A percentile compares a stretch with the other conserved stretches of the same genome.
Conservation (phyloP, 306 rosid species). For the Crotalaria pallida region DNA sequence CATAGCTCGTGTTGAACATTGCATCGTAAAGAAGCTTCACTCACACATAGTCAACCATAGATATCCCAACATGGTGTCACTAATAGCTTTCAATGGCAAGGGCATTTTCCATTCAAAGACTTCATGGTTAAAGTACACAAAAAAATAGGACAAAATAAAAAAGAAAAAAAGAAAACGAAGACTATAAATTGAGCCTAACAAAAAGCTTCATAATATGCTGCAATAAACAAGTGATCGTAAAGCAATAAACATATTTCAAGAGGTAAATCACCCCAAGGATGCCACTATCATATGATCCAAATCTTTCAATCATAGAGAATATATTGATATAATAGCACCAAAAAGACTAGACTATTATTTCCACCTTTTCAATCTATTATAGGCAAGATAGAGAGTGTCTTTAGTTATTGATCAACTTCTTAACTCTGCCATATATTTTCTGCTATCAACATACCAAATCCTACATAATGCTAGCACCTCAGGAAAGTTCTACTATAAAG, state of each 20-base stretch:
- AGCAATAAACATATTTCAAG: background rate
- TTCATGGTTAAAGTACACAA: background rate
- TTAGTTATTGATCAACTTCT: background rate
- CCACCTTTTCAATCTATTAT: background rate
- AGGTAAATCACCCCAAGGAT: background rate
- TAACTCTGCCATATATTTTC: background rate
- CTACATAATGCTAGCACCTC: background rate
- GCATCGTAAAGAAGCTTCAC: constrained; percentile 1
- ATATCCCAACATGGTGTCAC: background rate
- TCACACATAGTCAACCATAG: background rate
- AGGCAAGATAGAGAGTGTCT: background rate
- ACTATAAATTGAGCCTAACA: background rate
- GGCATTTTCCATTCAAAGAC: background rate
- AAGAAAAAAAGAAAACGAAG: background rate
- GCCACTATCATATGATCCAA: background rate
- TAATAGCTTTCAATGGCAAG: background rate
- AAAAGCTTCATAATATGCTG: background rate
- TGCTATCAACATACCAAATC: background rate
- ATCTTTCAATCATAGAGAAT: background rate
- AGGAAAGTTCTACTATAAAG: background rate
- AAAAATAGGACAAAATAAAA: background rate
- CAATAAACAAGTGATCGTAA: background rate
- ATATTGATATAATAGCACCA: background rate
- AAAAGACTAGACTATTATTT: background rate
- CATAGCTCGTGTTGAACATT: background rate